Evolutionary conservation across 1,284 basidiomycete genomes (phyloP), one percentile per base, ranked within the genome.

Genomic region (Sporisorium sorghi): DNA sequence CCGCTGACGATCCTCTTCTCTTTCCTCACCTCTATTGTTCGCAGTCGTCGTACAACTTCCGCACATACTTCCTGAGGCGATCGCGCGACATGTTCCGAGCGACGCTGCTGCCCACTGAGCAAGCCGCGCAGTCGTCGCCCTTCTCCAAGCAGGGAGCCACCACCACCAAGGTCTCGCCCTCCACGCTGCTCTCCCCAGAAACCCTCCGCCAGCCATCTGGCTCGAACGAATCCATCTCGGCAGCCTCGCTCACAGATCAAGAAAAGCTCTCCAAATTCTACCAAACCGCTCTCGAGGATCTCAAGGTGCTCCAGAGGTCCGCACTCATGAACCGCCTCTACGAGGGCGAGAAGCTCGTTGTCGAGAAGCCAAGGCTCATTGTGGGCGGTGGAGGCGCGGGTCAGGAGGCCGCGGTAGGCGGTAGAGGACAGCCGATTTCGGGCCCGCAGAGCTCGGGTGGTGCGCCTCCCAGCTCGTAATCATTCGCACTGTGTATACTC

Each of bases 21-120:
- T 39, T 21, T 33, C 21, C 3, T 58, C 19, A 9, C n/a, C n/a
- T n/a, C 0, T n/a, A 8, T 39, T 19, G 10, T 7, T 19, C 5
- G 17, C 68, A 84, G 82, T 72, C 78, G 1, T 80, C 82, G 24
- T 84, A 84, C 77, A 83, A 82, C 65, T 84, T 84, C 72, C 81
- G 83, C 46, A 83, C 82, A 40, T 84, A 83, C 69, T 84, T 83
- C 61, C 54, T 83, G 49, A 71, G 83, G 23, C 79, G 83, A 3
- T 79, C 81, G 26, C 76, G 83, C 30, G 83, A 84, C 63, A 71
- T 78, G 58, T 84, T 84, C 77, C 75, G 83, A 26, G 66, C 78
- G 4, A 69, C 70, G 23, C 63, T 84, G 17, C 54, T 82, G 32
- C 71, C 73, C 8, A 52, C 64, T 21, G 44, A 51, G 24, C 63